Percentiles rank a stretch among this genome's conserved stretches.
Conservation (phyloP, 306 rosid species). For the Lablab purpureus region DNA sequence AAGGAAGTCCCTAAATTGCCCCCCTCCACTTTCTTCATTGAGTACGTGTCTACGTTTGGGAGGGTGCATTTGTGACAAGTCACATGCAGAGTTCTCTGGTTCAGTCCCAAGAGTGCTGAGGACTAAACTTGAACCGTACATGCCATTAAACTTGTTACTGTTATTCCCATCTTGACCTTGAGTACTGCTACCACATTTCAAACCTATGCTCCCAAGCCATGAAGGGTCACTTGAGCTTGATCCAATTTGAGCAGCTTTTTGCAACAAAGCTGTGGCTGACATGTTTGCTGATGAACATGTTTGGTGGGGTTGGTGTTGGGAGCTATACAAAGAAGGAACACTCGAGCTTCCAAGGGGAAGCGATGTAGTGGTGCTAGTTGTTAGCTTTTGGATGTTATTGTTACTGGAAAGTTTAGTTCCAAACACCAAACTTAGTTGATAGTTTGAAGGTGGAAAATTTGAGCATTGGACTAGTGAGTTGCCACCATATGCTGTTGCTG, state of each 20-base stretch:
- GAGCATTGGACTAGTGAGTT: conserved; percentile 55
- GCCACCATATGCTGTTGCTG: conserved; percentile 50
- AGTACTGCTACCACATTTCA: conserved; percentile 48
- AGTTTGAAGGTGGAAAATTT: conserved; percentile 50
- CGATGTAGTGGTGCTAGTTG: conserved; percentile 50
- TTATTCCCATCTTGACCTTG: conserved; percentile 58
- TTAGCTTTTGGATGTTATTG: conserved; percentile 47
- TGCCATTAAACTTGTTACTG: conserved; percentile 50
- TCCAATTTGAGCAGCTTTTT: conserved; percentile 87
- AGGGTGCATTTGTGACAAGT: conserved; percentile 60
- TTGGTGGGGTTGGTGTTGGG: conserved; percentile 56
- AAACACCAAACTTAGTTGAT: conserved; percentile 71
- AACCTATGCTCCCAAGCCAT: conserved; percentile 66
- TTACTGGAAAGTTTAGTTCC: conserved; percentile 58
- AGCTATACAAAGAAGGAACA: conserved; percentile 75
- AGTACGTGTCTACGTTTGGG: conserved; percentile 69
- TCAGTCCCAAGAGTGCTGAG: conserved; percentile 48
- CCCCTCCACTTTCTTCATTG: conserved; percentile 61
- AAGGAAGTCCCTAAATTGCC: conserved; percentile 87
- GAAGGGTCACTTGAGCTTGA: conserved; percentile 68
- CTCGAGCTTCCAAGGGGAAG: conserved; percentile 53
- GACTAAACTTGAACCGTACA: conserved; percentile 56
- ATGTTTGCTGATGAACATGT: conserved; percentile 59
- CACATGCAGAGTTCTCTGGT: conserved; percentile 56
- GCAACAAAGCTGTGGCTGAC: conserved; percentile 96